Evolutionary conservation across 192 early-diverging fungal genomes (phyloP).

Genomic region (Allomyces macrogynus): DNA sequence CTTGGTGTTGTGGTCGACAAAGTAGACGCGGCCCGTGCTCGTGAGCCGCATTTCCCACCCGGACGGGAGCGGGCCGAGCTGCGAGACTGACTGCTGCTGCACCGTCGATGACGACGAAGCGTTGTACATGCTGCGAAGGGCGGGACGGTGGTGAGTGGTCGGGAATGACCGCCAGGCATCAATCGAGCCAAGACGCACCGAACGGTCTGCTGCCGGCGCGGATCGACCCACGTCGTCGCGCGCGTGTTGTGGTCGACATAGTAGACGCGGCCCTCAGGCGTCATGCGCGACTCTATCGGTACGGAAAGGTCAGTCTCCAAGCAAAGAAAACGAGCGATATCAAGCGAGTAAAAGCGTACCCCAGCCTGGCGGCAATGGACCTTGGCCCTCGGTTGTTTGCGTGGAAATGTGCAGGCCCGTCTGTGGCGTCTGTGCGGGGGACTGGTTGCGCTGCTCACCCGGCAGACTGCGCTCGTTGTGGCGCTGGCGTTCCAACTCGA

Average conservation of each 20-base stretch:
- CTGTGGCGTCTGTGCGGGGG: constrained; percentile 6
- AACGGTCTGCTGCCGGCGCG: constrained; percentile 23
- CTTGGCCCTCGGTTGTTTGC: constrained; percentile 40
- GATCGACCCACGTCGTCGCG: constrained; percentile 82
- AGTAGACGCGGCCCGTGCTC: constrained; percentile 82
- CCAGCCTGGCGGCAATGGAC: constrained; percentile 67
- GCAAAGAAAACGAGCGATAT: background rate
- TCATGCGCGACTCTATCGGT: constrained; percentile 41
- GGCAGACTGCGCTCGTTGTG: no score
- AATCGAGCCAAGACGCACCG: background rate
- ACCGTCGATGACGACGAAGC: constrained; percentile 24
- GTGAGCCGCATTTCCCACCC: constrained; percentile 99
- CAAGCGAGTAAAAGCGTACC: constrained; percentile 10
- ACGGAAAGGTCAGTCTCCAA: background rate
- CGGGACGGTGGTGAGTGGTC: no score
- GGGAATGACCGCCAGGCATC: background rate
- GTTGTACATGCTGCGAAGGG: constrained; percentile 8
- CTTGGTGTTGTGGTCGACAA: constrained; percentile 96
- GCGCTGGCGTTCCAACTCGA: background rate
- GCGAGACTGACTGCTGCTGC: constrained; percentile 48
- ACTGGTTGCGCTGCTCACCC: background rate
- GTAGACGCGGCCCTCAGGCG: constrained; percentile 61
- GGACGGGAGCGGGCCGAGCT: constrained; percentile 75
- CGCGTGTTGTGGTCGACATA: constrained; percentile 81
- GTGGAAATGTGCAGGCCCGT: constrained; percentile 15